Conservation (phyloP, 352 stramenopile genomes). For the Phytopythium cucurbitacearum region DNA sequence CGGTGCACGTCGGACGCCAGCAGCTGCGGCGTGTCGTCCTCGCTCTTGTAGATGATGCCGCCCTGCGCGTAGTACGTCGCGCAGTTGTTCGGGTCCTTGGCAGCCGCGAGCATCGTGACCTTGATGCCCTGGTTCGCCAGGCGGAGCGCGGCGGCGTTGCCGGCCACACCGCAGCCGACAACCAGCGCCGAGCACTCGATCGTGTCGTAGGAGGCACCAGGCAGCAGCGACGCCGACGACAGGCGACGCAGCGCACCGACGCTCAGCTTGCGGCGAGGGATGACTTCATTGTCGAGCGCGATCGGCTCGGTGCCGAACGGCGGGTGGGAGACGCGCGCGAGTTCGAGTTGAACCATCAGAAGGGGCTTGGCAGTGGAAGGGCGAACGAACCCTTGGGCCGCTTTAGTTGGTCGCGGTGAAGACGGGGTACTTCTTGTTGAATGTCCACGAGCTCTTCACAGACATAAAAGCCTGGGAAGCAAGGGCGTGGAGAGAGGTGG, state of each 20-base stretch:
- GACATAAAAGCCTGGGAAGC: slow-evolving; percentile 49
- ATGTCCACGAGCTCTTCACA: slow-evolving; percentile 79
- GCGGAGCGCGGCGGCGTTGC: slow-evolving; percentile 71
- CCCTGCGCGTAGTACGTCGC: slow-evolving; percentile 95
- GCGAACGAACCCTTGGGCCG: not conserved
- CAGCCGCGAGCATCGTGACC: slow-evolving; percentile 77
- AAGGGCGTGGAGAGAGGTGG: slow-evolving; percentile 1
- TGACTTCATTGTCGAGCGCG: slow-evolving; percentile 16
- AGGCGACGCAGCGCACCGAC: slow-evolving; percentile 21
- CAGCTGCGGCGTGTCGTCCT: slow-evolving; percentile 81
- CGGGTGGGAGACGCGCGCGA: slow-evolving; percentile 24
- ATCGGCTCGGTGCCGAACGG: slow-evolving; percentile 25
- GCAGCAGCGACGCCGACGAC: slow-evolving; percentile 20
- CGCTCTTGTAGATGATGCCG: slow-evolving; percentile 93
- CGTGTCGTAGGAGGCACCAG: slow-evolving; percentile 35
- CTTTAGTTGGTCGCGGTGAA: slow-evolving; percentile 64
- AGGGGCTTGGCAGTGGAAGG: slow-evolving; percentile 1
- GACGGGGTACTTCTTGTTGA: slow-evolving; percentile 82
- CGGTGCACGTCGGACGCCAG: slow-evolving; percentile 89
- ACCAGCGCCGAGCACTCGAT: slow-evolving; percentile 62
- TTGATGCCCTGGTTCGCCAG: slow-evolving; percentile 66
- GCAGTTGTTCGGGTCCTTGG: slow-evolving; percentile 81
- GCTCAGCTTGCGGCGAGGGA: slow-evolving; percentile 33
- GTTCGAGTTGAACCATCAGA: slow-evolving; percentile 24
- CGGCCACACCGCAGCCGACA: slow-evolving; percentile 74